Evolutionary conservation across 2,329 filamentous ascomycete species (phyloP), one percentile per base, ranked within the genome.

Genomic region (Fusarium domesticum): DNA sequence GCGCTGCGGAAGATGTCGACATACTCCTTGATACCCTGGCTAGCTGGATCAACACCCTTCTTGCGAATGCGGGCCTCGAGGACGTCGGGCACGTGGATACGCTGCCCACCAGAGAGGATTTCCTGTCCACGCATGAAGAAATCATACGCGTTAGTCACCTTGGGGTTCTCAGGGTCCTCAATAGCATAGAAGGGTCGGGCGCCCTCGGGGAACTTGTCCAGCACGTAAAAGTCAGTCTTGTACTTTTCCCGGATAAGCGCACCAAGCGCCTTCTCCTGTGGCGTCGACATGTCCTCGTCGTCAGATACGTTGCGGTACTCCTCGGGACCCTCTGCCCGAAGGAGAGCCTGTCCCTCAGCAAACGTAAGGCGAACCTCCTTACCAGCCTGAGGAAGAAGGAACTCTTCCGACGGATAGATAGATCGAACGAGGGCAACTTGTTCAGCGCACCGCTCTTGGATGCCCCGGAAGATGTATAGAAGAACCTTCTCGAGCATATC

Each of bases 101-200:
- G 88, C 70, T 96, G 91, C 6, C 90, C 91, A 59, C 92, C 91
- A 14, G 87, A 91, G 15, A 96, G 78, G 48, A 96, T 92, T 69
- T 96, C 92, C 68, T 97, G 91, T 4, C 89, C 89, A 45, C 92
- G 83, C 64, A 95, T 83, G 74, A 96, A 95, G 61, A 95, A 89
- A 69, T 96, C 90, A 58, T 77, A 83, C 11, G 80, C 78, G 54
- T 84, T 84, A 10, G 79, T 88, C 52, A 89, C 78, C 28, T 75
- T 74, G 43, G 80, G 75, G 58, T 87, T 80, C 34, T 78, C 72
- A 3, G 81, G 80, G 62, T 62, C 87, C 42, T 87, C 83, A 73
- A 92, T 89, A 50, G 92, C 90, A 70, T 96, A 97, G 70, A 96
- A 96, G 5, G 92, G 92, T 20, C 93, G 82, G 16, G 93, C 88